These are phyloP conservation scores for Termitomyces sp. DNA, from an alignment of 768 basidiomycete genomes.

Conservation along the genomic window DNA sequence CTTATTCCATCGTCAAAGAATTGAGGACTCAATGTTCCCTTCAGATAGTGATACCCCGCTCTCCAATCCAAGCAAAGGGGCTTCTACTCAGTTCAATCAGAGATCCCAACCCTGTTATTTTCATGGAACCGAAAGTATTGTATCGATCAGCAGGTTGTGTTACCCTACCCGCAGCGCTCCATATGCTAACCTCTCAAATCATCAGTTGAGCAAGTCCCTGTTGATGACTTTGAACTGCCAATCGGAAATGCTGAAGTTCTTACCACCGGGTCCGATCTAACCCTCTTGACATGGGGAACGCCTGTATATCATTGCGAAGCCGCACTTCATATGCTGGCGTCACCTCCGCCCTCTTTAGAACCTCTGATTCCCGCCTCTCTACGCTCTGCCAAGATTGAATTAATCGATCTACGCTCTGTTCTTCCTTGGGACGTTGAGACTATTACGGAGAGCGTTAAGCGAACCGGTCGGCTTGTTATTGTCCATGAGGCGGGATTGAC, in stretches of 20 bases:
- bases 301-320: constrained; percentile 88
- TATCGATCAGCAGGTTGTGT: constrained; percentile 80
- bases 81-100: constrained; percentile 82
- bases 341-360: constrained; percentile 65
- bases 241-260: constrained; percentile 80
- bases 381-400: constrained; percentile 73
- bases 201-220: constrained; percentile 87
- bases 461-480: constrained; percentile 82
- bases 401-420: constrained; percentile 89
- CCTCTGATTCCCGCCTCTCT: constrained; percentile 62
- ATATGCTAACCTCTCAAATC: constrained; percentile 3
- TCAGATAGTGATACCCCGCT: constrained; percentile 86
- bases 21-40: constrained; percentile 12
- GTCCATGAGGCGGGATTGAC: constrained; percentile 92
- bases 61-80: constrained; percentile 95
- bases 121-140: constrained; percentile 93
- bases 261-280: constrained; percentile 76
- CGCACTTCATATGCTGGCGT: constrained; percentile 70
- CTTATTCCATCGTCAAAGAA: not conserved
- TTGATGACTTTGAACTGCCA: constrained; percentile 84
- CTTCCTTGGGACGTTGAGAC: constrained; percentile 87
- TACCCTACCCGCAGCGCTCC: not conserved
- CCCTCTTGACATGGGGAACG: constrained; percentile 90
- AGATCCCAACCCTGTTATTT: constrained; percentile 91
- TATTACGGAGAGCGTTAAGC: constrained; percentile 76